Conservation (phyloP, 768 basidiomycete genomes). For the Agaricus subrufescens region DNA sequence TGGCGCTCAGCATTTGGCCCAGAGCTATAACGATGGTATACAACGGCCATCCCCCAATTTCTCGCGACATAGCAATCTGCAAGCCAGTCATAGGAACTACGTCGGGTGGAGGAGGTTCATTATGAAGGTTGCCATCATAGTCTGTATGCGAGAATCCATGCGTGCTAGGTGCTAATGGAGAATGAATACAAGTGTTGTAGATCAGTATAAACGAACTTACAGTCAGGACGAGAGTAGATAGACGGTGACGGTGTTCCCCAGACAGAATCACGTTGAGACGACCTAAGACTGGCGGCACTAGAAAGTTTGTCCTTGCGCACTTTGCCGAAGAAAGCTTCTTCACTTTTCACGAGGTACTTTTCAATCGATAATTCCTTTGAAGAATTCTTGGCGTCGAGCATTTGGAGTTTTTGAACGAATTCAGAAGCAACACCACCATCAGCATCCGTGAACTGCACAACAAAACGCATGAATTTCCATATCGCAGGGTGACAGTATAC, state of each 20-base stretch:
- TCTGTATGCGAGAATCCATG: conserved; percentile 42
- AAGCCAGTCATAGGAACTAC: conserved; percentile 75
- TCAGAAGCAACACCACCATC: conserved; percentile 89
- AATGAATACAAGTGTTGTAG: neutral
- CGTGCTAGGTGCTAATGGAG: conserved; percentile 40
- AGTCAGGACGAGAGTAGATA: conserved; percentile 68
- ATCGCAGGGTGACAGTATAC: neutral
- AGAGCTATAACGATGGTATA: conserved; percentile 86
- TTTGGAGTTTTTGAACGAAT: conserved; percentile 82
- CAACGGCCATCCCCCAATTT: conserved; percentile 83
- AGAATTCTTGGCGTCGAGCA: conserved; percentile 79
- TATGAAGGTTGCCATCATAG: conserved; percentile 39
- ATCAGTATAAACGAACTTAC: conserved; percentile 38
- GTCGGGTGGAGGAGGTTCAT: conserved; percentile 51
- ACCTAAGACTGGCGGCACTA: conserved; percentile 74
- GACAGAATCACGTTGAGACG: conserved; percentile 74
- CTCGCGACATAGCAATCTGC: conserved; percentile 79
- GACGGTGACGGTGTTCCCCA: conserved; percentile 72
- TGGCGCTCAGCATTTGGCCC: conserved; percentile 88
- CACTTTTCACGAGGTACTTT: conserved; percentile 84
- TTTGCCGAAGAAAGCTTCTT: conserved; percentile 89
- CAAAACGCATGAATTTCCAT: conserved; percentile 7
- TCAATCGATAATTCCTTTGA: conserved; percentile 91
- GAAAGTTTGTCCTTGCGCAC: conserved; percentile 86
- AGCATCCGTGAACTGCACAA: conserved; percentile 78